A percentile compares a stretch with the other conserved stretches of the same genome.
These are phyloP conservation scores for Euphorbia lathyris DNA, from an alignment of 345 rosid genomes.

Conservation along the genomic window DNA sequence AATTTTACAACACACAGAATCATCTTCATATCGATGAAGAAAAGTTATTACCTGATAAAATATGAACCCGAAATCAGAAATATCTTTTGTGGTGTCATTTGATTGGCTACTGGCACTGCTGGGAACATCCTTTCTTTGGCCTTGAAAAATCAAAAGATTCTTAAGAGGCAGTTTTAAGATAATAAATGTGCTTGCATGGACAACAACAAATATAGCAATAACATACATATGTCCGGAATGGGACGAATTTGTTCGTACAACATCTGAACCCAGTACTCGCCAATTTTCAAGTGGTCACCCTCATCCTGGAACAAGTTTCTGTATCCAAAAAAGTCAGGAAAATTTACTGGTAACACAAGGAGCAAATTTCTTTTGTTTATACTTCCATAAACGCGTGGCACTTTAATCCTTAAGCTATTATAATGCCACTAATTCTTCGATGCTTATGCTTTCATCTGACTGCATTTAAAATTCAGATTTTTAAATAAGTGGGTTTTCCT, in stretches of 20 bases:
- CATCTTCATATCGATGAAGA: neutral
- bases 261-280: conserved; percentile 65
- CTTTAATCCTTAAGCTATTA: neutral
- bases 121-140: conserved; percentile 30
- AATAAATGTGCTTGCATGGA: neutral
- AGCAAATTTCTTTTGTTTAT: neutral
- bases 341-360: neutral
- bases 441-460: neutral
- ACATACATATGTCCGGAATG: conserved; percentile 38
- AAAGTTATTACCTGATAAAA: conserved; percentile 41
- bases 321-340: neutral
- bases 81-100: conserved; percentile 37
- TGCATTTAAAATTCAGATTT: neutral
- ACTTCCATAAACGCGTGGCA: neutral
- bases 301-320: conserved; percentile 57
- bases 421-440: no score
- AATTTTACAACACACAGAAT: no score
- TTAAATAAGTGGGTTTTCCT: neutral
- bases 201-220: neutral
- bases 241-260: conserved; percentile 45
- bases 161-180: conserved; percentile 4
- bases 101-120: conserved; percentile 17
- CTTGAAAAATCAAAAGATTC: conserved; percentile 21
- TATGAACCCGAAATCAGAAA: conserved; percentile 39
- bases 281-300: conserved; percentile 56